These are phyloP conservation scores for Plasmodium cynomolgi DNA, from an alignment of 169 alveolate genomes.

Conservation along the genomic window DNA sequence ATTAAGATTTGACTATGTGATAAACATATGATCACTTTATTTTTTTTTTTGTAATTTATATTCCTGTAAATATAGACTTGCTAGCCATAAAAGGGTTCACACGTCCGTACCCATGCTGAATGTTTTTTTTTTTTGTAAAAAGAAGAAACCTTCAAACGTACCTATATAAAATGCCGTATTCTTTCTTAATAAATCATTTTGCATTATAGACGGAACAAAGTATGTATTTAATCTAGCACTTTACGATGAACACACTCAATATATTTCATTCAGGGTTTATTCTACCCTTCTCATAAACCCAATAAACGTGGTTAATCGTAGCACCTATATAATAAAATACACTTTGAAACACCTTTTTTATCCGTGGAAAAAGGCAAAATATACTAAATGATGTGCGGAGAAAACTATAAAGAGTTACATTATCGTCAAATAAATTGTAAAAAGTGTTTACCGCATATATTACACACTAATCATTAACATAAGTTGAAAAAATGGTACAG, in stretches of 20 bases:
- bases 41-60: background rate
- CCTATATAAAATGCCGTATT: background rate
- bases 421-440: background rate
- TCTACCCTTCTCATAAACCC: background rate
- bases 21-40: background rate
- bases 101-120: background rate
- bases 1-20: background rate
- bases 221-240: background rate
- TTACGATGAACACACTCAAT: background rate
- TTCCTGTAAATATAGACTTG: background rate
- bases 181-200: background rate
- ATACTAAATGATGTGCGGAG: background rate
- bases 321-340: background rate
- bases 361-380: background rate
- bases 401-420: background rate
- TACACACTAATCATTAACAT: background rate
- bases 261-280: background rate
- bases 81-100: background rate
- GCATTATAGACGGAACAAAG: background rate
- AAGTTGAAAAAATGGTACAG: background rate
- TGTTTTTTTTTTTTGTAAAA: background rate
- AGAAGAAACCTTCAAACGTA: background rate
- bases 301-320: background rate
- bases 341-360: background rate
- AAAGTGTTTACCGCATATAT: background rate